phyloP scores from a whole-genome alignment of 768 basidiomycete genomes.

The Daedalea quercina region DNA sequence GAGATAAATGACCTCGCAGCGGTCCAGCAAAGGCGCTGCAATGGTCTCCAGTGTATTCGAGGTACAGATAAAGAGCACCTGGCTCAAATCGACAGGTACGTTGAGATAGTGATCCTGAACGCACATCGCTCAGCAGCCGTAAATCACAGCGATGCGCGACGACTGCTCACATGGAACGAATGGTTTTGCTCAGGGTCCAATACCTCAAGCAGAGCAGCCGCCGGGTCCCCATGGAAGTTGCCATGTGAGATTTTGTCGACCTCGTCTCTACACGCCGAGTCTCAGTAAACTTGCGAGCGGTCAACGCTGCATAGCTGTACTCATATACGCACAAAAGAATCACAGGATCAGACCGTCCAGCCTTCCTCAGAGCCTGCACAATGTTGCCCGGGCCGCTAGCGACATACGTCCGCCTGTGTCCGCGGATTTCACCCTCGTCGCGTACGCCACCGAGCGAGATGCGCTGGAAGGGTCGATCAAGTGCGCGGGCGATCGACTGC shows the following conservation, averaged over 20 bases:
- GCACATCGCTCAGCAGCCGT: not conserved
- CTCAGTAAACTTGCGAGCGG: not conserved
- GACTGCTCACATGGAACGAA: constrained; percentile 63
- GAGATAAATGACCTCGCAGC: constrained; percentile 83
- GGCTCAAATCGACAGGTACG: constrained; percentile 80
- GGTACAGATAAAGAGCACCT: constrained; percentile 89
- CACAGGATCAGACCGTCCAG: constrained; percentile 74
- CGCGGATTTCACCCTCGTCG: constrained; percentile 84
- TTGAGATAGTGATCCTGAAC: constrained; percentile 86
- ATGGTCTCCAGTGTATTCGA: constrained; percentile 89
- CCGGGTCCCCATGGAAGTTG: constrained; percentile 89
- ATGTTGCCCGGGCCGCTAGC: constrained; percentile 81
- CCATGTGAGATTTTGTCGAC: constrained; percentile 86
- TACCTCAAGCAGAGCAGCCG: constrained; percentile 85
- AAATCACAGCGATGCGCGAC: no score
- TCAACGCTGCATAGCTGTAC: not conserved
- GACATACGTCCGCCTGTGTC: constrained; percentile 84
- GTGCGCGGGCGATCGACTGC: constrained; percentile 77
- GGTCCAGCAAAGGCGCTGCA: constrained; percentile 78
- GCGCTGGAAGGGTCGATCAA: constrained; percentile 83
- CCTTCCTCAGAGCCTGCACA: constrained; percentile 81
- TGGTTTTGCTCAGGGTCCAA: constrained; percentile 93
- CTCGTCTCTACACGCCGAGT: constrained; percentile 58
- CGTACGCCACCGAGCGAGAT: constrained; percentile 90
- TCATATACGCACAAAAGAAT: constrained; percentile 48